Conservation (phyloP, 225 moss, liverwort and hornwort genomes). For the Pleurozium schreberi region DNA sequence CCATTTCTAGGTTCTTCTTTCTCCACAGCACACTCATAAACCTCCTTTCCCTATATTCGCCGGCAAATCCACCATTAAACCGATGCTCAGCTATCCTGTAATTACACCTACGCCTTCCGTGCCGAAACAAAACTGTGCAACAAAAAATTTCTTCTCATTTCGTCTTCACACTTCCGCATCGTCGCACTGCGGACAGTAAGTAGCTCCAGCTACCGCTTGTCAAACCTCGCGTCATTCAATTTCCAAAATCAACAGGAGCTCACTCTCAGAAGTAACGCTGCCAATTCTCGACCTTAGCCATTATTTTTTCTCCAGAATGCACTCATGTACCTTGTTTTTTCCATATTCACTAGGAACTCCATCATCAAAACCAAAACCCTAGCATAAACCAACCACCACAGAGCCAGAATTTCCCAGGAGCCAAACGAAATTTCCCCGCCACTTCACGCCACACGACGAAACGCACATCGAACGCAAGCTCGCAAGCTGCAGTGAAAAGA, state of each 20-base stretch:
- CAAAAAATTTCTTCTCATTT: not conserved
- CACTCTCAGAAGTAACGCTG: not conserved
- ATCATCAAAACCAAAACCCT: conserved; percentile 13
- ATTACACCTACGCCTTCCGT: not conserved
- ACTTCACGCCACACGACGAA: not conserved
- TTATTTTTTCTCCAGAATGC: not conserved
- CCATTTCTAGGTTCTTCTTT: not conserved
- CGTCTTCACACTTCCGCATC: not conserved
- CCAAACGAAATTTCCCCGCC: not conserved
- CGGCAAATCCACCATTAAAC: not conserved
- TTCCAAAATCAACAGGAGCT: not conserved
- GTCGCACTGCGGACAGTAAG: not conserved
- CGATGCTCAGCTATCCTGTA: not conserved
- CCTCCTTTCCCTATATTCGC: not conserved
- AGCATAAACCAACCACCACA: not conserved
- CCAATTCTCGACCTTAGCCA: not conserved
- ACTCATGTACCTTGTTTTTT: not conserved
- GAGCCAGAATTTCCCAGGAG: not conserved
- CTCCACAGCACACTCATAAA: not conserved
- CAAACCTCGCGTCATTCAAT: not conserved
- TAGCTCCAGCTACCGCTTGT: not conserved
- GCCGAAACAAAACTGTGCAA: not conserved
- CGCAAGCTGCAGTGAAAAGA: not conserved
- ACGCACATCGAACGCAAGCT: not conserved
- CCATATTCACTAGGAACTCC: not conserved